Evolutionary conservation across 129 eudicot genomes (phyloP), one percentile per base, ranked within the genome.

Genomic region (Chrysanthemum seticuspe): DNA sequence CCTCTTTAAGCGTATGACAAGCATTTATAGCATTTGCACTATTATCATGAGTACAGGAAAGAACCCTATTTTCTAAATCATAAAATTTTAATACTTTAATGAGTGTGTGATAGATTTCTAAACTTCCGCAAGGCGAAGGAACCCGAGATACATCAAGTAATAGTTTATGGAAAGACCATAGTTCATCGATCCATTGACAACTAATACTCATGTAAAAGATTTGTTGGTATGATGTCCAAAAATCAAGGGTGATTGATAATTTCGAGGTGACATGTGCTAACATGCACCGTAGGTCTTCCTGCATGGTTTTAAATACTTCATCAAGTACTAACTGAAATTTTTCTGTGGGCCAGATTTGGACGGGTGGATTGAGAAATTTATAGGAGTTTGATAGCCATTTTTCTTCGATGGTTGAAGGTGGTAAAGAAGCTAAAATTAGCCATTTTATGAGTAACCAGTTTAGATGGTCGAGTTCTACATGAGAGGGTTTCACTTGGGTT

Each of bases 391-490:
- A 67, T 48, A 93, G 83, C 95, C 96, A 87, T 74, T 82, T 77
- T 65, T 89, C 97, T 72, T 86, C 89, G 56, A 90, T 72, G 62
- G 87, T 79, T 13, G 96, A 75, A 53, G 97, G 82, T 53, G 96
- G 96, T 51, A 89, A 87, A 69, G 98, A 80, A 12, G 98, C 86
- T 77, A 67, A 80, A 74, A 85, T 57, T 59, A 93, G 87, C 96
- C 96, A 93, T 86, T 90, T 93, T 79, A 84, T 65, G 58, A 93
- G 95, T 81, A 93, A 72, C 98, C 98, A 93, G 64, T 93, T 93
- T 74, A 93, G 62, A 82, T 93, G 97, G 72, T 90, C 97, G 72
- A 83, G 88, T 61, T 87, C 98, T 68, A 84, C 49, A 13, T 80
- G 83, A 58, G 92, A 84, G 25, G 76, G 15, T 78, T 84, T 89